Base-by-base conservation (phyloP, 345 rosid species). In the Syzygium aromaticum region DNA sequence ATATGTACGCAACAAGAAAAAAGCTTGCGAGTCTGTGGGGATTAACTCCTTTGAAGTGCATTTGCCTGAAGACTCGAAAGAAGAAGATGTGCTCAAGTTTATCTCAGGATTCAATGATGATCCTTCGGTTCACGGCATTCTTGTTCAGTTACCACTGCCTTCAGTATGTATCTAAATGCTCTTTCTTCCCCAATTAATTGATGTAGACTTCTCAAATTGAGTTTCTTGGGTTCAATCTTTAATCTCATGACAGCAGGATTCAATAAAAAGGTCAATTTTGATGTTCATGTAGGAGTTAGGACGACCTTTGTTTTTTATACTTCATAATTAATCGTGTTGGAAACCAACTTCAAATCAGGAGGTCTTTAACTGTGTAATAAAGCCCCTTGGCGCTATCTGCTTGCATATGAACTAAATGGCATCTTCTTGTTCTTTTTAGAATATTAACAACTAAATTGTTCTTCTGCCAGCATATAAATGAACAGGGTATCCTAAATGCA, bases 111-210 rank as follows among this genome's bases (percentile, higher is more conserved):
- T 94, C 87, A 97, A 97, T 63, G 90, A 87, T 52, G 95, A 96
- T 90, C 92, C 97, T 89, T 89, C 91, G 0, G 96, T 97, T 82
- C 98, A 97, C 86, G 99, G 98, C 90, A 96, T 97, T 90, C 98
- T 96, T 87, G 98, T 97, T 86, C 98, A 97, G 89, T 89, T 95
- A 90, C 98, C 99, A 59, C 90, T 97, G 52, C 98, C 98, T 88
- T 89, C 93, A 86, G 98, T 96, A 93, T 57, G 92, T 59, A 91
- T 87, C 90, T 85, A 33, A 85, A 88, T 80, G 27, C 85, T 51
- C 13, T 9, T 84, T n/a, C 25, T 28, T 73, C 46, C 80, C 80
- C 49, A 3, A n/a, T 61, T 59, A 67, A 84, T n/a, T 4, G 59
- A 16, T 84, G 85, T 51, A 33, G 80, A 33, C 49, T 73, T 73